Evolutionary conservation across 2,329 filamentous ascomycete genomes (phyloP).

Genomic region (Aspergillus transmontanensis): DNA sequence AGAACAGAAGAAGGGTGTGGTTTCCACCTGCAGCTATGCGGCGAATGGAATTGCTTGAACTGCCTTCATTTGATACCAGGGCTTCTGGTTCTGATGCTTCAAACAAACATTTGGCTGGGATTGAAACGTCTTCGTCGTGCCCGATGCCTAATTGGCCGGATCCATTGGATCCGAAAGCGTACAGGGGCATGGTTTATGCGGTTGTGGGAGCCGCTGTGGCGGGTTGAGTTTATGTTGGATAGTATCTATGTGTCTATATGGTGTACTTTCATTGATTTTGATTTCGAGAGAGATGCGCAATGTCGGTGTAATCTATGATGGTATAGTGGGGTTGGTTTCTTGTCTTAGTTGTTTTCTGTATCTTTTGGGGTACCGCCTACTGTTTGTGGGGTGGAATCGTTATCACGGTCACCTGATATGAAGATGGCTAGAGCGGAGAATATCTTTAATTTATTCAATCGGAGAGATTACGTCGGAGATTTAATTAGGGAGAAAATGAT

Average conservation of each 20-base stretch:
- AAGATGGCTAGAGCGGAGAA: too few relatives aligned
- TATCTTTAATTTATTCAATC: background rate
- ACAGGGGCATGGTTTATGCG: conserved; percentile 49
- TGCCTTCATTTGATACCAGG: conserved; percentile 34
- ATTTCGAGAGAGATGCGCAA: background rate
- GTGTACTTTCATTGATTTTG: too few relatives aligned
- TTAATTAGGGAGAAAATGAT: background rate
- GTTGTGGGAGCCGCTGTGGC: too few relatives aligned
- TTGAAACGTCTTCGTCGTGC: conserved; percentile 70
- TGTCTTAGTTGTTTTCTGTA: background rate
- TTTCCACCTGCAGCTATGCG: conserved; percentile 73
- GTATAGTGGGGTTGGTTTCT: background rate
- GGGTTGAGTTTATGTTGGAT: background rate
- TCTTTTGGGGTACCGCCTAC: conserved; percentile 2
- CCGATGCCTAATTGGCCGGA: conserved; percentile 74
- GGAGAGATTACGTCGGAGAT: background rate
- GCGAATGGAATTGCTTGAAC: conserved; percentile 26
- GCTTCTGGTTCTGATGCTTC: conserved; percentile 28
- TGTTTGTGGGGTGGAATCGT: background rate
- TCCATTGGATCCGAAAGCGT: conserved; percentile 75
- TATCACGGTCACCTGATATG: background rate
- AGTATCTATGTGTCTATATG: background rate
- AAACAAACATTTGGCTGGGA: conserved; percentile 66
- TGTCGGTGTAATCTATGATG: background rate
- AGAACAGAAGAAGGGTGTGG: conserved; percentile 75